These are phyloP conservation scores for Aspergillus pseudoglaucus DNA, from an alignment of 2,329 filamentous ascomycete genomes.

Conservation along the genomic window DNA sequence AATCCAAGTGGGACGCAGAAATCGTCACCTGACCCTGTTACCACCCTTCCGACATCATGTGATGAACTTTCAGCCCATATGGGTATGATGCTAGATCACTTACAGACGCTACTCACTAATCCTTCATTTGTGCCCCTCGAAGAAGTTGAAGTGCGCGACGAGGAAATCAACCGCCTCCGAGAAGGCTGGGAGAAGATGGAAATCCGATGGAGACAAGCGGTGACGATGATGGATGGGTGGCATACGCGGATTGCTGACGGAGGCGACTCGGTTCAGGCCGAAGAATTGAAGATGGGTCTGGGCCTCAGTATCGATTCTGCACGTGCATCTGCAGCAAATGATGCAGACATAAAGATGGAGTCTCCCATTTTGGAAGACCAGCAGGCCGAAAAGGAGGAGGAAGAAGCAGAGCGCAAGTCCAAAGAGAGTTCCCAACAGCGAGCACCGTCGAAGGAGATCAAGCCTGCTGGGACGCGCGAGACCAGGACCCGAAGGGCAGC, in stretches of 20 bases:
- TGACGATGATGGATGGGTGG: conserved; percentile 89
- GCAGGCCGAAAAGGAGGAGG: conserved; percentile 23
- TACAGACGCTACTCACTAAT: conserved; percentile 81
- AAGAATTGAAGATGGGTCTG: conserved; percentile 38
- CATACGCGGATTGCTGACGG: conserved; percentile 62
- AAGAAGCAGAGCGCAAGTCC: conserved; percentile 11
- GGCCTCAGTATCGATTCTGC: conserved; percentile 29
- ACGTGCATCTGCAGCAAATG: conserved; percentile 13
- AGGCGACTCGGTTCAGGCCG: conserved; percentile 35
- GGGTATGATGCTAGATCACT: conserved; percentile 69
- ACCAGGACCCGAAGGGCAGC: conserved; percentile 10
- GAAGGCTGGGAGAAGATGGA: conserved; percentile 94
- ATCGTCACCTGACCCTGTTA: conserved; percentile 22
- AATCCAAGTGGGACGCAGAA: conserved; percentile 24
- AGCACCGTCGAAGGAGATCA: conserved; percentile 1
- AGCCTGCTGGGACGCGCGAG: conserved; percentile 6
- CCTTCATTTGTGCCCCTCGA: conserved; percentile 94
- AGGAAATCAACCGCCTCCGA: conserved; percentile 77
- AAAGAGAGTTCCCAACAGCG: background rate
- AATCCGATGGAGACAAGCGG: conserved; percentile 77
- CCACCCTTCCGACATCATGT: conserved; percentile 53
- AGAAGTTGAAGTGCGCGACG: conserved; percentile 85
- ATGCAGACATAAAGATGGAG: conserved; percentile 16
- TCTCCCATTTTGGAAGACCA: conserved; percentile 28
- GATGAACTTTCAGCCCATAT: conserved; percentile 67